phyloP scores from a whole-genome alignment of 2,329 filamentous ascomycete genomes.

The Xylariaceae sp. region DNA sequence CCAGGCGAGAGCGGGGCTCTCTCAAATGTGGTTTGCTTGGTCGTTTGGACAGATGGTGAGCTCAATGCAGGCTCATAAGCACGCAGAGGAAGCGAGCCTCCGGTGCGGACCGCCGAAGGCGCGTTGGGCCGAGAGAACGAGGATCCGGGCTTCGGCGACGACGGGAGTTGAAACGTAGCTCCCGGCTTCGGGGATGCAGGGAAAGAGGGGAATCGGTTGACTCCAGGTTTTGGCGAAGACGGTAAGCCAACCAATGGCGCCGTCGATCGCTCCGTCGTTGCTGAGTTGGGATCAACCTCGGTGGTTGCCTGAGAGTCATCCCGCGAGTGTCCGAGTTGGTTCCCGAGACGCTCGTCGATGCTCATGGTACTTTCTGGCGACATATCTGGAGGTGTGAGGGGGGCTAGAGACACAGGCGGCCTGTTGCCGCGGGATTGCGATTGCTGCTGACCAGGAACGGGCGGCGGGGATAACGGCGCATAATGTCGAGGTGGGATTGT shows the following conservation, averaged over 20 bases:
- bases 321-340: conserved; percentile 31
- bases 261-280: conserved; percentile 47
- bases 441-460: conserved; percentile 45
- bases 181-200: conserved; percentile 33
- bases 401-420: conserved; percentile 28
- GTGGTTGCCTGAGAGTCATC: conserved; percentile 33
- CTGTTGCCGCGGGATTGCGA: conserved; percentile 30
- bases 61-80: conserved; percentile 55
- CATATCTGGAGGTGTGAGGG: conserved; percentile 41
- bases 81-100: conserved; percentile 54
- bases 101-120: conserved; percentile 53
- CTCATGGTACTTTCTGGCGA: conserved; percentile 45
- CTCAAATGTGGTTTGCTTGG: conserved; percentile 64
- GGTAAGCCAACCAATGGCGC: conserved; percentile 49
- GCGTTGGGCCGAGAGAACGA: conserved; percentile 46
- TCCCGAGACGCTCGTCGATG: conserved; percentile 54
- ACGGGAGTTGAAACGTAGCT: conserved; percentile 22
- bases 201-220: conserved; percentile 30
- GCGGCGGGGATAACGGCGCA: conserved; percentile 52
- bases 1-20: conserved; percentile 51
- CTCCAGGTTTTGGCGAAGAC: conserved; percentile 37
- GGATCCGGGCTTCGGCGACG: conserved; percentile 46
- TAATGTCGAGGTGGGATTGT: conserved; percentile 56
- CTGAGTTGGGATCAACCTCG: conserved; percentile 47
- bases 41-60: conserved; percentile 48